Conservation (phyloP, 106 monocot species). For the Triglochin maritima region DNA sequence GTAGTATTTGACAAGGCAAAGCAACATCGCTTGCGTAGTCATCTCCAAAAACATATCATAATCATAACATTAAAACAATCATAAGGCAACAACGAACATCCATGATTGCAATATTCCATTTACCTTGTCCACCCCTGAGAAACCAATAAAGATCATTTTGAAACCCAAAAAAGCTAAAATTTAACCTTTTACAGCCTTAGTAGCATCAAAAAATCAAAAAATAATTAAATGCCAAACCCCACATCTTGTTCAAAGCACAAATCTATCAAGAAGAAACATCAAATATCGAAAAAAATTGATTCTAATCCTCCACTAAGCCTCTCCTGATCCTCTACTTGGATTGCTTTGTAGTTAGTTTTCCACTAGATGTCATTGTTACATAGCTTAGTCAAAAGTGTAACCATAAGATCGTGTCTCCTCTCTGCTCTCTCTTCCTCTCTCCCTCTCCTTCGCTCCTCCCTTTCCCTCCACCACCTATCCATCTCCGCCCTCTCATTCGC, state of each 20-base stretch:
- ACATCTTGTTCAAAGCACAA: neutral
- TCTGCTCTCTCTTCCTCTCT: slow-evolving; percentile 54
- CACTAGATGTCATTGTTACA: neutral
- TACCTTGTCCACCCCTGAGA: no score
- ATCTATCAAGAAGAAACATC: neutral
- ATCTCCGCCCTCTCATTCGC: slow-evolving; percentile 33
- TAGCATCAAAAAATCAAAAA: slow-evolving; percentile 8
- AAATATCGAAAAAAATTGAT: neutral
- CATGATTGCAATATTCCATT: no score
- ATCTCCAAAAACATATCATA: no score
- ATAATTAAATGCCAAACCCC: neutral
- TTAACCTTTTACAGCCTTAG: slow-evolving; percentile 6
- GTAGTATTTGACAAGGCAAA: no score
- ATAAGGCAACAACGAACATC: no score
- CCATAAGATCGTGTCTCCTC: slow-evolving; percentile 38
- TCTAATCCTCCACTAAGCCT: neutral
- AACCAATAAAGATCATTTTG: no score
- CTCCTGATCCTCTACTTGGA: neutral
- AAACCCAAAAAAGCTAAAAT: neutral
- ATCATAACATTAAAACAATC: no score
- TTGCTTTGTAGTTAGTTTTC: neutral
- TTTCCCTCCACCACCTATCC: slow-evolving; percentile 53
- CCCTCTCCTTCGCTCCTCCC: slow-evolving; percentile 52
- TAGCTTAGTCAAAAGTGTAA: slow-evolving; percentile 41
- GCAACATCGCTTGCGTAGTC: no score